Base-by-base conservation (phyloP, 352 stramenopile genomes). In the Phytophthora agathidicida region DNA sequence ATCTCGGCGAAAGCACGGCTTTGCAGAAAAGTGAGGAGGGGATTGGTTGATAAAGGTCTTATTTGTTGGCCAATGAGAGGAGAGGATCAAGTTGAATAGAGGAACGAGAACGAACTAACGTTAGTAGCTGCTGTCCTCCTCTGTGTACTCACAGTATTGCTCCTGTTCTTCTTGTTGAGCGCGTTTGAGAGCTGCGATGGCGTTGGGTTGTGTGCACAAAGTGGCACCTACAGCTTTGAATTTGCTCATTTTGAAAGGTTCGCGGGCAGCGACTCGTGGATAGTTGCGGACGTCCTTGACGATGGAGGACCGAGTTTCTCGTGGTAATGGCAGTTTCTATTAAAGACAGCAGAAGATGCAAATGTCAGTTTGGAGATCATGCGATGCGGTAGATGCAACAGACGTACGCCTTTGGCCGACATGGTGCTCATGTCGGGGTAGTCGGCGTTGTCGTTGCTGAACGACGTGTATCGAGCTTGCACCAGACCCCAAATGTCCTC, bases 241-340 rank as follows among this genome's bases (percentile, higher is more conserved):
- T 65, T 94, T 94, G 65, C 80, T 84, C 85, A 94, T 91, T 46
- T 94, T 94, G 74, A 94, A 94, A 3, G 80, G 68, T 31, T 90
- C 77, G 14, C 68, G 59, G 10, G 73, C 49, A 22, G 68, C 37
- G 7, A 49, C 55, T 20, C 51, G 53, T 23, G 86, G 73, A 36
- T 80, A 42, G 45, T 70, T 56, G 17, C 85, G 80, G 20, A 89
- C 58, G 68, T 94, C 83, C 42, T 89, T 91, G 26, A 66, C 65
- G 3, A 83, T 33, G 3, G 83, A 93, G n/a, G 75, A 68, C 32
- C 73, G 77, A n/a, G 85, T 92, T 11, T 94, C 85, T 36, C 85
- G 77, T 16, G 85, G 85, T 10, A 82, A 53, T 7, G 83, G 85
- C 1, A 93, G 64, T 81, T 91, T 91, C 78, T 92, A 30, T n/a